Evolutionary conservation across 495 filamentous ascomycete species (phyloP), one percentile per base, ranked within the genome.

Genomic region (Aspergillus diversus): DNA sequence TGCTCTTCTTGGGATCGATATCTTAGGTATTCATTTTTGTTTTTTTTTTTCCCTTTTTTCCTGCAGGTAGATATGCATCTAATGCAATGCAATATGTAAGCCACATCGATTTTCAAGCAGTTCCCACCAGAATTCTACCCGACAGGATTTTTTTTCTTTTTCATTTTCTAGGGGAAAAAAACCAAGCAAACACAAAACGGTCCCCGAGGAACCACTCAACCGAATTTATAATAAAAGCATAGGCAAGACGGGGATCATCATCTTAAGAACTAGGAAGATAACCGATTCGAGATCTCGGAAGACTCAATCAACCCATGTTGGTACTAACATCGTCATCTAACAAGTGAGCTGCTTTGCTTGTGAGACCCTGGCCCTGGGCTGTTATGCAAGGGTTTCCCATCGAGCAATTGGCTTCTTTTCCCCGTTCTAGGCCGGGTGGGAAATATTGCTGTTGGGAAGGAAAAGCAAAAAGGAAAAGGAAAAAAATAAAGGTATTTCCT

Each of bases 41-140:
- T 43, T 50, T 50, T 17, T 50, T 5, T 50, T 50, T 50, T 50
- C 27, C 21, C 21, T 39, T 46, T 53, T 63, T 46, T 33, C 60
- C n/a, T 63, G 60, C 60, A 63, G 43, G 42, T 57, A 39, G 60
- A 63, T 63, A 54, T 57, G 53, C 53, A 48, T 37, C 60, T 63
- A 63, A 63, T 63, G 60, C 60, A 63, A 63, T 63, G 53, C 46
- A 51, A 63, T 63, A 43, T 57, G 60, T 56, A 57, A n/a, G 60
- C 60, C 43, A 57, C 53, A 56, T 43, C 60, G 33, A 17, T 35
- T 31, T 33, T 49, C 58, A 12, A 54, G 33, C 8, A 42, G 35
- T 57, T 46, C n/a, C 55, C 35, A 42, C 39, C 16, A 15, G 12
- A 59, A 49, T 33, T 15, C 32, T 48, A 11, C 37, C 32, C 27